phyloP scores from a whole-genome alignment of 1,284 basidiomycete species.

The Schizophyllum amplum region DNA sequence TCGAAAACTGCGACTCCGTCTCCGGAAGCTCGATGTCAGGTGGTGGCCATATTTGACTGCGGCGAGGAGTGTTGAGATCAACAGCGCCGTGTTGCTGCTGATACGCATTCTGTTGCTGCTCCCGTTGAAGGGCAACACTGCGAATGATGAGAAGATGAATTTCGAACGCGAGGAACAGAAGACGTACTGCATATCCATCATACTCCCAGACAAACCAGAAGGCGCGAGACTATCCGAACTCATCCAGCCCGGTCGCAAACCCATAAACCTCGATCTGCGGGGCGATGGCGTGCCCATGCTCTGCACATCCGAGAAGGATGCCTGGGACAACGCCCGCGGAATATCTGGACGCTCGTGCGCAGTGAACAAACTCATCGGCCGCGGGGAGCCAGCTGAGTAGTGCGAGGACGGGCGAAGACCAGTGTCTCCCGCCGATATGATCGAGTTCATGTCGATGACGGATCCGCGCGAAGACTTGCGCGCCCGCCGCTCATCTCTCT shows the following conservation, averaged over 20 bases:
- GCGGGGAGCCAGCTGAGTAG: conserved; percentile 47
- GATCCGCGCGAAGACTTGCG: conserved; percentile 67
- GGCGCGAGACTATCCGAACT: conserved; percentile 73
- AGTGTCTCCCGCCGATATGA: conserved; percentile 48
- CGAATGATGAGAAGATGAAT: conserved; percentile 7
- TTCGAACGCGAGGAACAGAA: conserved; percentile 5
- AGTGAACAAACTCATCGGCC: conserved; percentile 61
- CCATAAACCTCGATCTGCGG: conserved; percentile 73
- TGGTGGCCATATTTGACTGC: conserved; percentile 49
- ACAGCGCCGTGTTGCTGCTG: conserved; percentile 26
- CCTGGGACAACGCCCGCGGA: conserved; percentile 61
- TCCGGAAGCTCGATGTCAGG: conserved; percentile 26
- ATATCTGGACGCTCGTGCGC: conserved; percentile 49
- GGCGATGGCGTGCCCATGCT: conserved; percentile 62
- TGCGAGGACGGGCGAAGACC: conserved; percentile 46
- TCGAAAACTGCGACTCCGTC: conserved; percentile 22
- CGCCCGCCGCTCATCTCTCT: conserved; percentile 62
- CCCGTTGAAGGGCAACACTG: conserved; percentile 69
- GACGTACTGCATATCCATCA: conserved; percentile 92
- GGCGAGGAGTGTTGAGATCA: conserved; percentile 38
- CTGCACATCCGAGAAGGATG: conserved; percentile 71
- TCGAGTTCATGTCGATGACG: conserved; percentile 57
- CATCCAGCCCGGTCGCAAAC: conserved; percentile 65
- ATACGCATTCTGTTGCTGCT: conserved; percentile 27
- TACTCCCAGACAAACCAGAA: conserved; percentile 75